Percentiles rank a stretch among this genome's conserved stretches.
These are phyloP conservation scores for Backusella australiensis DNA, from an alignment of 192 early-diverging fungal genomes.

Conservation along the genomic window DNA sequence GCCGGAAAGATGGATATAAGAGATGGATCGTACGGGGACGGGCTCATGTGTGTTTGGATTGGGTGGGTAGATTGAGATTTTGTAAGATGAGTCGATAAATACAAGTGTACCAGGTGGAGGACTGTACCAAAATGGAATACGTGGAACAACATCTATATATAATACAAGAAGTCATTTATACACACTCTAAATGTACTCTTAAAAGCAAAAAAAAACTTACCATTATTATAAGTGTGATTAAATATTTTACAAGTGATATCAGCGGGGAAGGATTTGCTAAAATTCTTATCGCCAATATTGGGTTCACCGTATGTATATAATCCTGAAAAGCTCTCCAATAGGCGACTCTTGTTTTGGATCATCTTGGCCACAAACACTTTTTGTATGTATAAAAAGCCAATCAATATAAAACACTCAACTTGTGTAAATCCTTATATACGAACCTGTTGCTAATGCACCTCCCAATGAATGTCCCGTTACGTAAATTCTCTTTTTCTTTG, in stretches of 20 bases:
- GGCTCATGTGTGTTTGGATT: conserved; percentile 44
- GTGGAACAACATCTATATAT: conserved; percentile 11
- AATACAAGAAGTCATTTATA: background rate
- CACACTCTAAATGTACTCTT: background rate
- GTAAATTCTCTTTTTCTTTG: conserved; percentile 40
- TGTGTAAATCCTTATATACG: background rate
- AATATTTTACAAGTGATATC: conserved; percentile 52
- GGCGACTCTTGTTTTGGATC: conserved; percentile 43
- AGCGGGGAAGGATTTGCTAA: conserved; percentile 44
- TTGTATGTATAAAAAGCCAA: background rate
- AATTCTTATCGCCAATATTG: conserved; percentile 47
- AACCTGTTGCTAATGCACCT: conserved; percentile 46
- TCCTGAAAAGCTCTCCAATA: conserved; percentile 49
- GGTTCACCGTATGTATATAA: conserved; percentile 54
- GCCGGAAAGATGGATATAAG: conserved; percentile 53
- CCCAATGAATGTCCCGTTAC: conserved; percentile 56
- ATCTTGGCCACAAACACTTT: conserved; percentile 53
- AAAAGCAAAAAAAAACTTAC: conserved; percentile 16
- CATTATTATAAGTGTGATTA: conserved; percentile 56
- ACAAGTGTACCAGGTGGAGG: conserved; percentile 53
- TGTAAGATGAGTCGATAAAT: conserved; percentile 49
- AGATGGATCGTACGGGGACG: conserved; percentile 50
- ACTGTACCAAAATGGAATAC: conserved; percentile 24
- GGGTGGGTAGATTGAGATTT: conserved; percentile 51
- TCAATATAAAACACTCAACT: background rate